Conservation (phyloP, 257 asterid species). For the Nicotiana paniculata region DNA sequence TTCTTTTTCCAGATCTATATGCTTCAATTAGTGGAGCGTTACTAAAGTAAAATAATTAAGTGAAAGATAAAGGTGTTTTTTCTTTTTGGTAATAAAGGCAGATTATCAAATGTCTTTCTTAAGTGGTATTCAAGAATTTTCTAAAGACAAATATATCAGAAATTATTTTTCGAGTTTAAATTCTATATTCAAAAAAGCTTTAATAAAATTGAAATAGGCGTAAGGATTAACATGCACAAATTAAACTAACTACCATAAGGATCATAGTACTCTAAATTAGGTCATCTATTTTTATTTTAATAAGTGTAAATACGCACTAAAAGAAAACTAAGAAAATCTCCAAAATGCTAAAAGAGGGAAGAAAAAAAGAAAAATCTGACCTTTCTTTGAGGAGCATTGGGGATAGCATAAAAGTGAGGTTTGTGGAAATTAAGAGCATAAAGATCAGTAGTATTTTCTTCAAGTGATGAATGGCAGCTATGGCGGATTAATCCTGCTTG, state of each 20-base stretch:
- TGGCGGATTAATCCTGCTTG: conserved; percentile 66
- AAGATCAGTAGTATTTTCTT: conserved; percentile 17
- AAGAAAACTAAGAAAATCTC: not conserved
- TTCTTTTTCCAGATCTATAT: no score
- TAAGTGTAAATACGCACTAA: not conserved
- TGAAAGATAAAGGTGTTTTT: not conserved
- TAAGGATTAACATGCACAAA: no score
- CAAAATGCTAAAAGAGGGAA: not conserved
- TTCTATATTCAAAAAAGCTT: no score
- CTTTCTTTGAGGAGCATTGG: conserved; percentile 34
- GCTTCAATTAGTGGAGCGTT: not conserved
- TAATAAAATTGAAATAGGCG: no score
- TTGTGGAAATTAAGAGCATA: conserved; percentile 19
- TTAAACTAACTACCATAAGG: not conserved
- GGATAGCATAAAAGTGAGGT: conserved; percentile 30
- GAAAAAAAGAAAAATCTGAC: not conserved
- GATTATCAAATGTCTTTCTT: no score
- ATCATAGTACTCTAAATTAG: not conserved
- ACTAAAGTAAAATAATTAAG: not conserved
- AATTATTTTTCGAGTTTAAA: no score
- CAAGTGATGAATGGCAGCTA: conserved; percentile 24
- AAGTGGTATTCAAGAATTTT: no score
- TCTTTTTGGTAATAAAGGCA: no score
- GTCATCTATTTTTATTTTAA: not conserved
- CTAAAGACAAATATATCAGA: no score